Conservation (phyloP, 495 filamentous ascomycete species). For the Trichoderma parareesei region DNA sequence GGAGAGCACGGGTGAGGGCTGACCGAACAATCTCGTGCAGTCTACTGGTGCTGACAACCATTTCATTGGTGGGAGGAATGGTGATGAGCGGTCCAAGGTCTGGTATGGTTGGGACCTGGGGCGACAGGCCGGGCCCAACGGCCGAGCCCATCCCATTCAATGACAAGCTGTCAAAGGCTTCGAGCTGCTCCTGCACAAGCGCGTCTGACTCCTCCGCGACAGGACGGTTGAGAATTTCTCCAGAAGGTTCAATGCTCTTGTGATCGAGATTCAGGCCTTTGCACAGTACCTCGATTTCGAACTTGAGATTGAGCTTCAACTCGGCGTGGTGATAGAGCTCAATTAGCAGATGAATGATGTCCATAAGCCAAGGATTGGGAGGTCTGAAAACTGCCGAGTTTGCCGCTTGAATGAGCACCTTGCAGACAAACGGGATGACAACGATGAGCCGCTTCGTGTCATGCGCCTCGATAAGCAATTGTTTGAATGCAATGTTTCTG, state of each 20-base stretch:
- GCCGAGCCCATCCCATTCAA: constrained; percentile 61
- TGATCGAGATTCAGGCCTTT: constrained; percentile 83
- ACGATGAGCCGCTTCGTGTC: constrained; percentile 83
- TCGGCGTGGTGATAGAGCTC: constrained; percentile 91
- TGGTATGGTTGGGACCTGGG: constrained; percentile 65
- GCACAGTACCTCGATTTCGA: constrained; percentile 96
- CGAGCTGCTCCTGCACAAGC: constrained; percentile 39
- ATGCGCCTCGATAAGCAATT: constrained; percentile 84
- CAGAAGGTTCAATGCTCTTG: constrained; percentile 76
- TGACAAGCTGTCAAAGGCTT: constrained; percentile 70
- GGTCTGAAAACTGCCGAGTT: constrained; percentile 84
- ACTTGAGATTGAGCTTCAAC: constrained; percentile 89
- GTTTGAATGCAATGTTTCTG: constrained; percentile 93
- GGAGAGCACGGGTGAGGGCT: constrained; percentile 78
- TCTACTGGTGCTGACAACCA: constrained; percentile 57
- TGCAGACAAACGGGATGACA: constrained; percentile 94
- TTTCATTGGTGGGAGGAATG: constrained; percentile 67
- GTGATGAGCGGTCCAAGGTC: constrained; percentile 66
- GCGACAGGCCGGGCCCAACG: constrained; percentile 64
- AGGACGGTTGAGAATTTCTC: constrained; percentile 66
- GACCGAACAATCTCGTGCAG: constrained; percentile 74
- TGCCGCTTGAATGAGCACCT: constrained; percentile 76
- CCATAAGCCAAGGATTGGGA: constrained; percentile 96
- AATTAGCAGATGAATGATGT: constrained; percentile 76
- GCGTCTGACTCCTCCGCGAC: constrained; percentile 55